Evolutionary conservation across 2,329 filamentous ascomycete genomes (phyloP), one percentile per base, ranked within the genome.

Genomic region (Cercospora zeae-maydis): DNA sequence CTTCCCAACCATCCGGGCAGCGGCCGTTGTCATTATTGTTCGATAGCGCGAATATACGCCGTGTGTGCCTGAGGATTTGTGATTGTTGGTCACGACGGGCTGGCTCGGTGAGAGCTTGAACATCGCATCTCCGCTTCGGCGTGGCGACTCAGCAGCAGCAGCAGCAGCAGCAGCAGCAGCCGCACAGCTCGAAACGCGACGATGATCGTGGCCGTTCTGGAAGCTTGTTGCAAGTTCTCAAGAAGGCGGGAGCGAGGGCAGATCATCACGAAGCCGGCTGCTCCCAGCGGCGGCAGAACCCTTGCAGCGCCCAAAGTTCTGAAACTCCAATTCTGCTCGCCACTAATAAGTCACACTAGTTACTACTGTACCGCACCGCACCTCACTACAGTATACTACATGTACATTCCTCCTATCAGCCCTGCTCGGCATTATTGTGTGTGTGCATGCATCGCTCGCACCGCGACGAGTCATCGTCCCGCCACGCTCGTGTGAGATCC

Each of bases 381-480:
- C n/a, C n/a, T n/a, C n/a, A n/a, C n/a, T n/a, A n/a, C n/a, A n/a
- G n/a, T n/a, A n/a, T n/a, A n/a, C n/a, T n/a, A n/a, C n/a, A n/a
- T n/a, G n/a, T n/a, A n/a, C n/a, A n/a, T 4, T 16, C 11, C 30
- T 14, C 47, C 47, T 24, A 52, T 11, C 30, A 27, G 24, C 24
- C 24, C 24, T 27, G 6, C 47, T 31, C 24, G 30, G 47, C 47
- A 30, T 30, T n/a, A n/a, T n/a, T n/a, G n/a, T n/a, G n/a, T 27
- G 9, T 19, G 47, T 13, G 19, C 30, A 33, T 52, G 36, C 11
- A 13, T 39, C 6, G n/a, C 30, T 6, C 47, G 16, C 47, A 16
- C 47, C n/a, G 19, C 2, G n/a, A 10, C 60, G 53, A 62, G 55
- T 62, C 60, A 62, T 5, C 14, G 34, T 13, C 13, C 21, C 45